Evolutionary conservation across 257 asterid genomes (phyloP), one percentile per base, ranked within the genome.

Genomic region (Marsdenia floribunda): DNA sequence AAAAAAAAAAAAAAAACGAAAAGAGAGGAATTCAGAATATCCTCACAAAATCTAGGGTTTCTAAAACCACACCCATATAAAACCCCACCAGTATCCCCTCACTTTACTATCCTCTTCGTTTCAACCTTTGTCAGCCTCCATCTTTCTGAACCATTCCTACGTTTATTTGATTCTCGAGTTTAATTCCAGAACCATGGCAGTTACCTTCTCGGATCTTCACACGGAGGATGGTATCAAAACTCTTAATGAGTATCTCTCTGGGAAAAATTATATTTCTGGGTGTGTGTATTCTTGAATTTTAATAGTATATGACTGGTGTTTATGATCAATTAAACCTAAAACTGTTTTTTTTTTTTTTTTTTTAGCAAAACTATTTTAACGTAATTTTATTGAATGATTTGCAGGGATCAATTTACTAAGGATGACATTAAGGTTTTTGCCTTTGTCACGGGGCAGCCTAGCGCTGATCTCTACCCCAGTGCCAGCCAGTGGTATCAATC

Each of bases 261-360:
- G 90, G n/a, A 93, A 93, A 80, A 84, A 86, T 5, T 86, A 73
- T 87, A 82, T 93, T 81, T 90, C 93, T 40, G 96, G 97, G 98
- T 91, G 44, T 91, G 44, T 29, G 49, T 61, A 2, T 40, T 35
- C 2, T 15, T 19, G 16, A 12, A 54, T 53, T 72, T 60, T 54
- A 42, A 19, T 13, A 1, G 38, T 38, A 1, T 66, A 35, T 8
- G n/a, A 66, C 18, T 42, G 15, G 22, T 18, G 10, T 1, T 67
- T 67, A 37, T 64, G n/a, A 47, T 74, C 60, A 18, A 11, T 55
- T 22, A 35, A 5, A 74, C 26, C 26, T 10, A 54, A 42, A 57
- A 49, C 19, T 29, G 2, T 22, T 29, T 60, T 2, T 64, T 72
- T 58, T 29, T 29, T 29, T 29, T 29, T 29, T 29, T 29, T 29